Evolutionary conservation across 441 rosid species (phyloP).

Genomic region (Gossypium lobatum): DNA sequence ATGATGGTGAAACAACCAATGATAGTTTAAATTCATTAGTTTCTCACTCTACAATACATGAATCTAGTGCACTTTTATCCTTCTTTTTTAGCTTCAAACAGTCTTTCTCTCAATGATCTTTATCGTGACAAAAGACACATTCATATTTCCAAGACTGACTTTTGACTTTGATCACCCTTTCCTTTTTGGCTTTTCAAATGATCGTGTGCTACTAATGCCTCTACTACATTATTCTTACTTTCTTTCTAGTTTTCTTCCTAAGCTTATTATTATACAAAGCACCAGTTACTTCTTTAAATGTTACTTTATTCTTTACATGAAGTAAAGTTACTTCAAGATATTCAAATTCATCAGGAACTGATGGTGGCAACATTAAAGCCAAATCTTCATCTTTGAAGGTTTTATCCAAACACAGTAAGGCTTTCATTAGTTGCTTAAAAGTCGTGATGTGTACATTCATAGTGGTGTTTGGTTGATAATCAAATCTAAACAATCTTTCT

Average conservation of each 20-base stretch:
- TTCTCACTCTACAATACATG: not conserved
- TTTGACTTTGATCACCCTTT: not conserved
- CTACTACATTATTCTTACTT: too few species aligned
- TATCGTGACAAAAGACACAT: not conserved
- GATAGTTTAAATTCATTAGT: not conserved
- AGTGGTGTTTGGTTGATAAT: not conserved
- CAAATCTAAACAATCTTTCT: not conserved
- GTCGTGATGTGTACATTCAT: not conserved
- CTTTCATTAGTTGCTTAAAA: not conserved
- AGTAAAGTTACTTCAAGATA: not conserved
- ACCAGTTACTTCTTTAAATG: too few species aligned
- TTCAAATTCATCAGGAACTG: too few species aligned
- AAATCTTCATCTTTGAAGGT: not conserved
- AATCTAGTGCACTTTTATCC: not conserved
- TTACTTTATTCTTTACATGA: too few species aligned
- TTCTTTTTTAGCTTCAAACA: not conserved
- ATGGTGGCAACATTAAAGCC: too few species aligned
- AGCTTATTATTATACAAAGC: too few species aligned
- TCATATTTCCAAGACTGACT: not conserved
- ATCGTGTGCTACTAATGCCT: too few species aligned
- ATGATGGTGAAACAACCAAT: not conserved
- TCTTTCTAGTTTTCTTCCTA: too few species aligned
- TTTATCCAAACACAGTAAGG: not conserved
- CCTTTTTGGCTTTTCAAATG: not conserved
- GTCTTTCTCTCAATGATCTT: not conserved